A percentile compares a stretch with the other conserved stretches of the same genome.
These are phyloP conservation scores for Diaporthe aspalathi DNA, from an alignment of 2,329 filamentous ascomycete species.

Conservation along the genomic window DNA sequence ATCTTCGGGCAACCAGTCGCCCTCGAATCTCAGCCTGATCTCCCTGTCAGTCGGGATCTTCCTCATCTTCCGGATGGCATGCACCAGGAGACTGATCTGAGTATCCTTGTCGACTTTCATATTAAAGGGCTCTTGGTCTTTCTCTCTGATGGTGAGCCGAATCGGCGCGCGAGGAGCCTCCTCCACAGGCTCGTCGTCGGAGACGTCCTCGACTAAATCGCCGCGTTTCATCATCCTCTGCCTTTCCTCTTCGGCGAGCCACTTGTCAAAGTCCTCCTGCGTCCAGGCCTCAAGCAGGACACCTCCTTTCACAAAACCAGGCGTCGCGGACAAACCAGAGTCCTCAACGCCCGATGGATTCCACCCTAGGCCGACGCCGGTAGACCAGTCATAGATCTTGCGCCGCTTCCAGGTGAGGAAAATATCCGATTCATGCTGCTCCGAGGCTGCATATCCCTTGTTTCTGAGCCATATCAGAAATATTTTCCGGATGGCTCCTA, in stretches of 20 bases:
- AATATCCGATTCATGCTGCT: conserved; percentile 61
- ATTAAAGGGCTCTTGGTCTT: conserved; percentile 61
- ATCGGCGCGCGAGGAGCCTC: conserved; percentile 49
- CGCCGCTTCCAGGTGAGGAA: conserved; percentile 84
- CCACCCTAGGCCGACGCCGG: conserved; percentile 75
- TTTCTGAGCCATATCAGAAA: conserved; percentile 21
- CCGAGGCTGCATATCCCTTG: background rate
- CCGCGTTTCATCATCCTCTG: conserved; percentile 57
- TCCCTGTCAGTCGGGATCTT: conserved; percentile 62
- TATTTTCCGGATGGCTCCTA: conserved; percentile 28
- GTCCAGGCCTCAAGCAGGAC: conserved; percentile 86
- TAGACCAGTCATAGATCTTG: conserved; percentile 80
- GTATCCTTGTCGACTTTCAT: conserved; percentile 66
- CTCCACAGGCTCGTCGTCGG: conserved; percentile 21
- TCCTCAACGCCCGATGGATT: conserved; percentile 56
- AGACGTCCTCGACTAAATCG: conserved; percentile 46
- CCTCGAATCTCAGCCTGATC: conserved; percentile 78
- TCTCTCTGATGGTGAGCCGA: conserved; percentile 65
- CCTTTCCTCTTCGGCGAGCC: conserved; percentile 61
- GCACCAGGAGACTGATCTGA: conserved; percentile 70
- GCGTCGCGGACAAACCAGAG: conserved; percentile 50
- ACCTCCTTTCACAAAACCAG: conserved; percentile 61
- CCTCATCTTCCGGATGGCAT: conserved; percentile 68
- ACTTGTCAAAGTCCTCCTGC: conserved; percentile 65
- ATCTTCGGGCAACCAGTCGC: conserved; percentile 73